phyloP scores from a whole-genome alignment of 352 stramenopile genomes.

The Phytopythium helicoides region DNA sequence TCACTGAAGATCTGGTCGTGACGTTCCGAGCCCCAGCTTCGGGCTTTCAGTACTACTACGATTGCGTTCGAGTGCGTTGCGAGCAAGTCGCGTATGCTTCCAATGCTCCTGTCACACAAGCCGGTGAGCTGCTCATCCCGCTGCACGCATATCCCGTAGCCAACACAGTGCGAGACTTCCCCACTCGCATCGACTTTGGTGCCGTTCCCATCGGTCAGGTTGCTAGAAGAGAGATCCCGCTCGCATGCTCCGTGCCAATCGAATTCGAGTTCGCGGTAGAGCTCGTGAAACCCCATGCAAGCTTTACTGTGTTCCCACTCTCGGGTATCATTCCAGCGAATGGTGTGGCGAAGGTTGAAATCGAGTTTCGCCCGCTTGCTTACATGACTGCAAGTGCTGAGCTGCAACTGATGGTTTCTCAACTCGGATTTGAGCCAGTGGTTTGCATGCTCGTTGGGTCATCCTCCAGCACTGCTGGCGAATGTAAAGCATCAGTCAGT shows the following conservation, averaged over 20 bases:
- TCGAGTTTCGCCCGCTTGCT: conserved; percentile 69
- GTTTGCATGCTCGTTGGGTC: conserved; percentile 64
- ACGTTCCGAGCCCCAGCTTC: conserved; percentile 62
- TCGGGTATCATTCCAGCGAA: conserved; percentile 68
- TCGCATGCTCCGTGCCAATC: conserved; percentile 81
- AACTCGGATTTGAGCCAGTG: conserved; percentile 70
- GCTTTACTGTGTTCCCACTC: conserved; percentile 78
- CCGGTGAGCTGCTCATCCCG: conserved; percentile 60
- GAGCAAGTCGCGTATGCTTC: conserved; percentile 71
- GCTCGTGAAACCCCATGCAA: conserved; percentile 58
- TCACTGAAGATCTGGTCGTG: conserved; percentile 75
- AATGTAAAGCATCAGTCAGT: neutral
- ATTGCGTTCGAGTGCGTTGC: conserved; percentile 76
- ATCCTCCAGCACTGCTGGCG: conserved; percentile 31
- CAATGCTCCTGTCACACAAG: conserved; percentile 33
- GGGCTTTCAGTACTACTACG: conserved; percentile 88
- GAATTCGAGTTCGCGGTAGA: conserved; percentile 86
- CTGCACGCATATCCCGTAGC: conserved; percentile 88
- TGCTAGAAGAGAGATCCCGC: conserved; percentile 33
- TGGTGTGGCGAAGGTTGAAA: conserved; percentile 55
- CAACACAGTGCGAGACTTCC: conserved; percentile 69
- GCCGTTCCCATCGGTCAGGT: conserved; percentile 48
- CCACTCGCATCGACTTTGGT: conserved; percentile 81
- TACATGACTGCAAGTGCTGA: conserved; percentile 67
- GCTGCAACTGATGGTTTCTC: conserved; percentile 70